A percentile compares a stretch with the other conserved stretches of the same genome.
Evolutionary conservation across 306 rosid species (phyloP).

Genomic region (Oxytropis ochrocephala): DNA sequence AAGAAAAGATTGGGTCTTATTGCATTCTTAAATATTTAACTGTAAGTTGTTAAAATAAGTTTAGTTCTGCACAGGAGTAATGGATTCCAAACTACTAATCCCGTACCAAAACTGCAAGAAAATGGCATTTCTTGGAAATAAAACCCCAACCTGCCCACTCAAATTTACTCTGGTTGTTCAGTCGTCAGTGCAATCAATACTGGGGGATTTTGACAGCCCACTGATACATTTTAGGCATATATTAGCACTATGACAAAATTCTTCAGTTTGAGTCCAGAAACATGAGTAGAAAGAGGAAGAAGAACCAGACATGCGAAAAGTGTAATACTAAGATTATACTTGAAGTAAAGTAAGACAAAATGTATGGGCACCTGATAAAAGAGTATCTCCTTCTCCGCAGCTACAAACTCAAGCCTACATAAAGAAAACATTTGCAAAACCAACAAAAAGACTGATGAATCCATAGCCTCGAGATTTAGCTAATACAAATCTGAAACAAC

Average conservation of each 20-base stretch:
- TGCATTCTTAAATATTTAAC: conserved; percentile 13
- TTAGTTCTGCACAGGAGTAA: not conserved
- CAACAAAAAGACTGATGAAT: conserved; percentile 11
- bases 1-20: not conserved
- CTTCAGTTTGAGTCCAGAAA: conserved; percentile 6
- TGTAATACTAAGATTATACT: conserved; percentile 7
- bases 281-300: conserved; percentile 7
- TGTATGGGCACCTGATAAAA: conserved; percentile 61
- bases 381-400: conserved; percentile 68
- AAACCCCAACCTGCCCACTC: conserved; percentile 12
- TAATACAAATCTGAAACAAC: conserved; percentile 7
- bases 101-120: conserved; percentile 13
- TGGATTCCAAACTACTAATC: conserved; percentile 15
- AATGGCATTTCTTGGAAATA: conserved; percentile 9
- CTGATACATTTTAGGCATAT: conserved; percentile 13
- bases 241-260: not conserved
- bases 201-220: conserved; percentile 17
- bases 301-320: conserved; percentile 10
- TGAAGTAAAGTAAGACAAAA: conserved; percentile 20
- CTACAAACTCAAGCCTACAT: conserved; percentile 72
- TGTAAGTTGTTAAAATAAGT: not conserved
- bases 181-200: conserved; percentile 15
- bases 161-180: conserved; percentile 12
- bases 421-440: conserved; percentile 15
- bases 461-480: not conserved